Evolutionary conservation across 2,329 filamentous ascomycete genomes (phyloP).

Genomic region (Ambrosiella xylebori): DNA sequence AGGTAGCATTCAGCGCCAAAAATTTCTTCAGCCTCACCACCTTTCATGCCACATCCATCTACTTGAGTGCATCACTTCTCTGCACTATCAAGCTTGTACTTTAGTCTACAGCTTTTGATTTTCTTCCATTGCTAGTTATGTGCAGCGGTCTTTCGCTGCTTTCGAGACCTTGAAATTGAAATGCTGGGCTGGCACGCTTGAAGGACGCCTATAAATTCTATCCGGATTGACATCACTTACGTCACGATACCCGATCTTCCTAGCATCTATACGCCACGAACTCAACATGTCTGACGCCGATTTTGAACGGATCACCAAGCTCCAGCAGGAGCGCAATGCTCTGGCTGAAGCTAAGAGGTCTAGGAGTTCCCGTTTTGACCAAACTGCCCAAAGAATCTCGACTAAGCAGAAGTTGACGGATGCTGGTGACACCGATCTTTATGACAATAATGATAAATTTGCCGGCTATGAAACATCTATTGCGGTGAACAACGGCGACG

Average conservation of each 20-base stretch:
- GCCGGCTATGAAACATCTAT: conserved; percentile 85
- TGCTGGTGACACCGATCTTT: conserved; percentile 72
- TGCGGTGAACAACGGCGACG: conserved; percentile 59
- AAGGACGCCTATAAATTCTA: conserved; percentile 11
- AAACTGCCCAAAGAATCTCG: conserved; percentile 60
- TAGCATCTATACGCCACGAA: not conserved
- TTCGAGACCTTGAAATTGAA: conserved; percentile 12
- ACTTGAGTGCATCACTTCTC: not conserved
- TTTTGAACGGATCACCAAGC: conserved; percentile 72
- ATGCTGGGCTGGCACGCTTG: conserved; percentile 13
- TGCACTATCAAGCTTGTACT: too few relatives aligned
- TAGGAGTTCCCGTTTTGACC: conserved; percentile 62
- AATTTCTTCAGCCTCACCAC: conserved; percentile 14
- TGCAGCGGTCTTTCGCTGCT: conserved; percentile 13
- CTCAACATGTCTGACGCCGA: conserved; percentile 56
- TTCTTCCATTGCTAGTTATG: conserved; percentile 17
- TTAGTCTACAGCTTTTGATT: conserved; percentile 14
- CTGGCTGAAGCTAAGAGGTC: conserved; percentile 56
- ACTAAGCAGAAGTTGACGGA: conserved; percentile 88
- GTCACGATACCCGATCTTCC: not conserved
- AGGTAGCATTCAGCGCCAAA: conserved; percentile 2
- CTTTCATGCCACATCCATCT: not conserved
- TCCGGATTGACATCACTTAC: conserved; percentile 5
- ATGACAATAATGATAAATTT: conserved; percentile 68
- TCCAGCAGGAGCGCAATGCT: conserved; percentile 85